Conservation (phyloP, 176 grass and related monocot genomes). For the Carex littledalei region DNA sequence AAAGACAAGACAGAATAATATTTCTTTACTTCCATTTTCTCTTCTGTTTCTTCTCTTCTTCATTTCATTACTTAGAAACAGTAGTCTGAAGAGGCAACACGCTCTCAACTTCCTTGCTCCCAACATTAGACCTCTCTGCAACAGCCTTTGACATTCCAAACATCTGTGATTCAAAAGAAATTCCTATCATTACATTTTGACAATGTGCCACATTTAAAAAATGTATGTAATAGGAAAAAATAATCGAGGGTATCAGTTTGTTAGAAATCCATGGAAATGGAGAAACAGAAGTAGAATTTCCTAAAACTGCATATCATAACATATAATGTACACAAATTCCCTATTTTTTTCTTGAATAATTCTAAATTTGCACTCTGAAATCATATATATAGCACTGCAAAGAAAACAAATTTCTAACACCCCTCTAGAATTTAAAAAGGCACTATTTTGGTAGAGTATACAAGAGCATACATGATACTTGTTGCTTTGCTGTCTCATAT, state of each 20-base stretch:
- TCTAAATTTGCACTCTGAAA: not conserved
- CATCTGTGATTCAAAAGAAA: conserved; percentile 44
- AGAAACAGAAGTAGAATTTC: not conserved
- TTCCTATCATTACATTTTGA: not conserved
- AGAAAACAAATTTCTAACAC: not conserved
- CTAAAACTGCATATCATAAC: not conserved
- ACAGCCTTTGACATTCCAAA: conserved; percentile 90
- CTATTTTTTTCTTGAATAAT: not conserved
- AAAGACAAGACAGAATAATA: not conserved
- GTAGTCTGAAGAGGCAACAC: conserved; percentile 75
- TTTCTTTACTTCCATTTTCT: not conserved
- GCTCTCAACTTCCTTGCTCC: conserved; percentile 59
- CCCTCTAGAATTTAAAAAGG: not conserved
- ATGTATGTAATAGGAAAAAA: not conserved
- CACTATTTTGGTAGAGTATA: not conserved
- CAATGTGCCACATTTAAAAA: not conserved
- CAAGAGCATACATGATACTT: not conserved
- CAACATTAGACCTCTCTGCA: conserved; percentile 33
- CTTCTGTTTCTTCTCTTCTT: not conserved
- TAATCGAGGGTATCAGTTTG: not conserved
- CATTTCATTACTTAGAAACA: conserved; percentile 34
- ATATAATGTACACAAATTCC: not conserved
- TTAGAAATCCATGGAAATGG: not conserved
- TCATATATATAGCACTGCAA: not conserved
- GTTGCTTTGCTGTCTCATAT: not conserved